Evolutionary conservation across 192 early-diverging fungal species (phyloP), one percentile per base, ranked within the genome.

Genomic region (Coemansia erecta): DNA sequence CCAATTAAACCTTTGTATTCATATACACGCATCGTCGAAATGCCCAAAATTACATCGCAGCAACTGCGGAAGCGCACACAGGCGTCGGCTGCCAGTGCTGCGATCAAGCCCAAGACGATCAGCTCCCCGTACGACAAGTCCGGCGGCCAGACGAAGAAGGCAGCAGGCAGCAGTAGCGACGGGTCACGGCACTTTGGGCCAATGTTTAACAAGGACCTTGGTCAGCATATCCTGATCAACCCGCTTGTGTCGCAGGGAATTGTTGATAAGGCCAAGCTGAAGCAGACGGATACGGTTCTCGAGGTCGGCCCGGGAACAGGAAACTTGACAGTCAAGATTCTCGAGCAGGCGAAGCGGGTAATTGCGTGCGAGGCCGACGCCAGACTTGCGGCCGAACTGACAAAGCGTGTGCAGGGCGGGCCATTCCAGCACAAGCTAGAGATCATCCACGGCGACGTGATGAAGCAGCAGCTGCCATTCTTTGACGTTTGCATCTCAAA

Each of bases 281-380:
- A 73, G 71, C 73, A 84, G 26, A 88, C 89, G 1, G 91, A 93
- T 69, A 87, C 81, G 12, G 90, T 91, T 8, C 83, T 93, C 8
- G 97, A 99, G 83, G 89, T 99, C 42, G 97, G 97, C 70, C 97
- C 97, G 2, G 97, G 97, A 85, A 99, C 97, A 24, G 97, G 97
- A 79, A 99, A 99, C 76, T 85, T 99, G 67, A 95, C 94, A 2
- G 87, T 98, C 37, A 89, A 90, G 76, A 95, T 98, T 57, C 82
- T 99, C 54, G 89, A 89, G 60, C 86, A 90, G 50, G 90, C 89
- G 39, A 99, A 99, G 67, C 94, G 90, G 77, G 92, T 95, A 13
- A 85, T 92, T 39, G 95, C 93, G 14, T 94, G 95, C 28, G 97
- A 99, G 82, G 91, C 92, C 71, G 97, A 99, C 74, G 95, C 95